These are phyloP conservation scores for Cladosporium sp. DNA, from an alignment of 2,329 filamentous ascomycete genomes.

Conservation along the genomic window DNA sequence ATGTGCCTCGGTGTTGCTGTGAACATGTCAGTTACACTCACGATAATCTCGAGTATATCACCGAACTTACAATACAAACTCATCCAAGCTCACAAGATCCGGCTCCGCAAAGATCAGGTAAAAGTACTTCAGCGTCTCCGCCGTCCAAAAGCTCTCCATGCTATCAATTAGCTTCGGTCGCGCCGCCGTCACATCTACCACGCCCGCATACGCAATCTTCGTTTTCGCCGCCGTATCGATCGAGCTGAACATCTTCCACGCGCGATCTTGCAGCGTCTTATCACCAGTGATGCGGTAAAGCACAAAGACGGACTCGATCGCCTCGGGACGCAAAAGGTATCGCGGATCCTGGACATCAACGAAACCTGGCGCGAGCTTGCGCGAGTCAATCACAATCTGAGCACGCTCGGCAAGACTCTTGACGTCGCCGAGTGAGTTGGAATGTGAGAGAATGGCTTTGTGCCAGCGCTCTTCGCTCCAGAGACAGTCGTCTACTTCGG, in stretches of 20 bases:
- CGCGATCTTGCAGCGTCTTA: conserved; percentile 59
- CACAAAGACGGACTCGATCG: conserved; percentile 76
- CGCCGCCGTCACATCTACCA: conserved; percentile 60
- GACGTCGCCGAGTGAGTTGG: conserved; percentile 20
- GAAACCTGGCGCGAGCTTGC: conserved; percentile 52
- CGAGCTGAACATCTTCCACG: conserved; percentile 69
- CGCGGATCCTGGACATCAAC: conserved; percentile 51
- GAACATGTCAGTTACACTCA: not conserved
- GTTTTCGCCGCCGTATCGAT: conserved; percentile 60
- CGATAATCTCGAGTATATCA: not conserved
- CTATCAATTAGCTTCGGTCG: conserved; percentile 46
- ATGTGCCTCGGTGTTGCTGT: conserved; percentile 43
- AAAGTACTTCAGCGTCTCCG: conserved; percentile 65
- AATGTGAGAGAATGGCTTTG: conserved; percentile 35
- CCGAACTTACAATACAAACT: conserved; percentile 37
- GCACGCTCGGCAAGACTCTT: conserved; percentile 20
- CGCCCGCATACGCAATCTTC: conserved; percentile 59
- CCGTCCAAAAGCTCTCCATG: conserved; percentile 75
- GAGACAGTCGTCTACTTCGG: conserved; percentile 30
- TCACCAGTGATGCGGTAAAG: conserved; percentile 72
- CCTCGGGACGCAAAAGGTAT: conserved; percentile 70
- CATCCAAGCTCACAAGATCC: conserved; percentile 55
- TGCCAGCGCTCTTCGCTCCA: conserved; percentile 46
- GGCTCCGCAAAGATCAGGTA: conserved; percentile 61
- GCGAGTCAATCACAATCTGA: conserved; percentile 34